Conservation (phyloP, 305 asterid genomes). For the Solanum hybrid region DNA sequence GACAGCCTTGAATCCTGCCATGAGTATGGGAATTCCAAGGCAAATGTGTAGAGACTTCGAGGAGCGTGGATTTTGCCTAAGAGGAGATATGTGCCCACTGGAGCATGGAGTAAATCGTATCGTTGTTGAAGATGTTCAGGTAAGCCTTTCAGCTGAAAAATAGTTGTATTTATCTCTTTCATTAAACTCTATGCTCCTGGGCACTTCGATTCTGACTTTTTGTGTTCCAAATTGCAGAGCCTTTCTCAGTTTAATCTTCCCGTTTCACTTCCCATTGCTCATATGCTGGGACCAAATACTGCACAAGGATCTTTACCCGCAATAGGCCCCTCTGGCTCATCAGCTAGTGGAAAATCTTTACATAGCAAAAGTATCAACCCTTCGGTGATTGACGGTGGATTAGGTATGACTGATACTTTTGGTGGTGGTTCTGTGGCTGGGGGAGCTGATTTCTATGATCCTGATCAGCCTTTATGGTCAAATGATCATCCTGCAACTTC, state of each 20-base stretch:
- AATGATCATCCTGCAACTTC: slow-evolving; percentile 58
- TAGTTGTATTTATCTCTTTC: background rate
- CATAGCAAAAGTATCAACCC: slow-evolving; percentile 41
- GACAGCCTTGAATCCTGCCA: slow-evolving; percentile 52
- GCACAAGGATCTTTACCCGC: slow-evolving; percentile 64
- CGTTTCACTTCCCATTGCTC: slow-evolving; percentile 79
- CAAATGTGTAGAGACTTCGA: slow-evolving; percentile 96
- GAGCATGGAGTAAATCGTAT: slow-evolving; percentile 97
- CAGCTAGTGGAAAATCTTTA: slow-evolving; percentile 36
- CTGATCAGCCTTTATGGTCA: slow-evolving; percentile 95
- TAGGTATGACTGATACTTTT: slow-evolving; percentile 41
- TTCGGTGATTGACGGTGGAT: slow-evolving; percentile 44
- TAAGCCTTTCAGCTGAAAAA: slow-evolving; percentile 14
- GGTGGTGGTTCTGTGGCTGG: slow-evolving; percentile 43
- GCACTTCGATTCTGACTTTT: background rate
- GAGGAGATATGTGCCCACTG: slow-evolving; percentile 99
- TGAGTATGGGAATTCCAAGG: slow-evolving; percentile 61
- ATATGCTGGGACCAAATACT: slow-evolving; percentile 59
- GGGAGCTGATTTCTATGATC: slow-evolving; percentile 85
- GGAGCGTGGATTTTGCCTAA: slow-evolving; percentile 97
- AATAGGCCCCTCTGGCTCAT: slow-evolving; percentile 33
- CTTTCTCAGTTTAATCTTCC: slow-evolving; percentile 97
- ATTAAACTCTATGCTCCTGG: background rate
- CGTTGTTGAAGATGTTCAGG: slow-evolving; percentile 99
- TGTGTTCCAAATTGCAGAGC: slow-evolving; percentile 52